These are phyloP conservation scores for Hysterangium stoloniferum DNA, from an alignment of 768 basidiomycete species.

Conservation along the genomic window DNA sequence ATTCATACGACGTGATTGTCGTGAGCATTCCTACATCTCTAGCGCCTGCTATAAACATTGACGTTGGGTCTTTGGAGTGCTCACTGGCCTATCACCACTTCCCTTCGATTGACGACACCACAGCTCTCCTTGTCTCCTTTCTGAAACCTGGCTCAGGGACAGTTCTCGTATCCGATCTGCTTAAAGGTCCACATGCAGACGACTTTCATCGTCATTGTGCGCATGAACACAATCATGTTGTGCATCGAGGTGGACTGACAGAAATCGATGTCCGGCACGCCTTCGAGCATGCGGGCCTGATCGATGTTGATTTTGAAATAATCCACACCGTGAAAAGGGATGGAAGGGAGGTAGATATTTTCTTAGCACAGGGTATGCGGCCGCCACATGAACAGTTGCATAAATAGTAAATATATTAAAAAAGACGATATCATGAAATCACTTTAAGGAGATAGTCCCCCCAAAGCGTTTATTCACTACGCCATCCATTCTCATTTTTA, in stretches of 20 bases:
- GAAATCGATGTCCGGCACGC: constrained; percentile 38
- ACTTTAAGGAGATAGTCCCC: constrained; percentile 56
- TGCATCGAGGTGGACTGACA: constrained; percentile 47
- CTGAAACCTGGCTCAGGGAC: constrained; percentile 51
- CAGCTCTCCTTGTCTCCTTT: constrained; percentile 43
- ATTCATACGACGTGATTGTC: constrained; percentile 61
- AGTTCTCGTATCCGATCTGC: constrained; percentile 51
- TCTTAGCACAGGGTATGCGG: constrained; percentile 46
- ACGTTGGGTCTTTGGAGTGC: constrained; percentile 36
- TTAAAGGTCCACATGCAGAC: constrained; percentile 30
- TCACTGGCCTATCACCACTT: constrained; percentile 59
- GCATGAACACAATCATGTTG: constrained; percentile 25
- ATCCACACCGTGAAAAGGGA: constrained; percentile 11
- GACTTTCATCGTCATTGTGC: constrained; percentile 5
- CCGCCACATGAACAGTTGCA: not conserved
- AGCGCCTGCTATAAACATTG: not conserved
- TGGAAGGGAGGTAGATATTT: constrained; percentile 35
- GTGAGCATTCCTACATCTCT: constrained; percentile 34
- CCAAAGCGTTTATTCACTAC: constrained; percentile 64
- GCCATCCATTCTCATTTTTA: constrained; percentile 61
- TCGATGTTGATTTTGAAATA: constrained; percentile 32
- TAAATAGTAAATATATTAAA: constrained; percentile 22
- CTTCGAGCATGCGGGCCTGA: constrained; percentile 49
- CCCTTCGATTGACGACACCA: constrained; percentile 39
- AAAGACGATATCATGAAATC: constrained; percentile 20